Conservation (phyloP, 1,284 basidiomycete genomes). For the Puccinia horiana region DNA sequence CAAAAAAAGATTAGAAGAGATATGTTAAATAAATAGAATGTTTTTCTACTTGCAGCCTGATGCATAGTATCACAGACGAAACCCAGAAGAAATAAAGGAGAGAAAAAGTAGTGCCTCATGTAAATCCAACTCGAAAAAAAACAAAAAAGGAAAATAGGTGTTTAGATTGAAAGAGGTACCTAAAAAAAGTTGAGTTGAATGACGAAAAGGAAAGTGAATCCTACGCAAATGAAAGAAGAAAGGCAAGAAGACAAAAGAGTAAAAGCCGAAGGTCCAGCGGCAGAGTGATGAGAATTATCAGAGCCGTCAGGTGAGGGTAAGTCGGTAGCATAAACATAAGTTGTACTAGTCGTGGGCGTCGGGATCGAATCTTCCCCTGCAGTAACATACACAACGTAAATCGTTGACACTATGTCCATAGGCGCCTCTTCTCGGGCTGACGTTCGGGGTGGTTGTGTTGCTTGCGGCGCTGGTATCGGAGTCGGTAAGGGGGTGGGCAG, state of each 20-base stretch:
- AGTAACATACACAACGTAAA: not conserved
- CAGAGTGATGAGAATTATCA: not conserved
- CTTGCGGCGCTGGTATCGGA: not conserved
- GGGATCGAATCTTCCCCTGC: not conserved
- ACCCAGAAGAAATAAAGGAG: no score
- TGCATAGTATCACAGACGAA: no score
- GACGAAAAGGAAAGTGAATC: not conserved
- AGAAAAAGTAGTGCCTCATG: no score
- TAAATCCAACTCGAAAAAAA: no score
- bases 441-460: not conserved
- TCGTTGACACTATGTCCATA: not conserved
- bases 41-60: no score
- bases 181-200: not conserved
- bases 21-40: no score
- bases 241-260: not conserved
- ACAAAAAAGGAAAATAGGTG: no score
- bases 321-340: not conserved
- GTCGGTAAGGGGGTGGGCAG: not conserved
- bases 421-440: not conserved
- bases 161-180: not conserved
- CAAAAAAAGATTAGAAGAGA: no score
- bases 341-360: slow-evolving; percentile 3
- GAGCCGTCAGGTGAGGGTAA: not conserved
- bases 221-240: not conserved
- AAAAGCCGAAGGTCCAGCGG: not conserved